Base-by-base conservation (phyloP, 441 rosid species). In the Pelargonium australe region DNA sequence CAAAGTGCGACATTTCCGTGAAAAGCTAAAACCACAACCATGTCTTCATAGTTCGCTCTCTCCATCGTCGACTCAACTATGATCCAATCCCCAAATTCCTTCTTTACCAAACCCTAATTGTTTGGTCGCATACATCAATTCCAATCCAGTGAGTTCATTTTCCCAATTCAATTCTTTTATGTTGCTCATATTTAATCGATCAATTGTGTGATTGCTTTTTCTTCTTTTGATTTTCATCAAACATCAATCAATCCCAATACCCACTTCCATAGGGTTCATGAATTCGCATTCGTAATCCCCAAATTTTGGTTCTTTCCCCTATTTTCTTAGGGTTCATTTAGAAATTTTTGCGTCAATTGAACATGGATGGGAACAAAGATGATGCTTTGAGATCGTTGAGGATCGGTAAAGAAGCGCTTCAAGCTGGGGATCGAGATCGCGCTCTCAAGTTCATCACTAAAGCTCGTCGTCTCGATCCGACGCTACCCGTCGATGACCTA, bases 341-440 rank as follows among this genome's bases (percentile, higher is more conserved):
- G 69, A 12, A 9, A 23, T 23, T 20, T 45, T 66, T n/a, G 41
- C 2, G 20, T 14, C 40, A 0, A 37, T 49, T 34, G 43, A 67
- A 49, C 19, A 93, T 93, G 98, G 98, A 93, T 61, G 85, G 98
- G 63, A 94, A 94, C 83, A 94, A 91, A 75, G 98, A 91, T 47
- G 98, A 94, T 61, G 98, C 97, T 9, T 81, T 91, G 77, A 94
- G 88, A 77, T 90, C 96, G 82, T 73, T 95, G 66, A 83, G 77
- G 70, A 88, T 91, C 75, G 97, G 89, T 3, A 90, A 86, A 67
- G 87, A 82, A 25, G 96, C 96, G 7, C 72, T 90, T 2, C 79
- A 77, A 60, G 74, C 90, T 0, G 95, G 98, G 13, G 92, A 95
- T 83, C 84, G 82, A 41, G 64, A 79, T 45, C 96, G 97, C 37